Evolutionary conservation across 2,329 filamentous ascomycete species (phyloP).

Genomic region (Pyricularia sp.): DNA sequence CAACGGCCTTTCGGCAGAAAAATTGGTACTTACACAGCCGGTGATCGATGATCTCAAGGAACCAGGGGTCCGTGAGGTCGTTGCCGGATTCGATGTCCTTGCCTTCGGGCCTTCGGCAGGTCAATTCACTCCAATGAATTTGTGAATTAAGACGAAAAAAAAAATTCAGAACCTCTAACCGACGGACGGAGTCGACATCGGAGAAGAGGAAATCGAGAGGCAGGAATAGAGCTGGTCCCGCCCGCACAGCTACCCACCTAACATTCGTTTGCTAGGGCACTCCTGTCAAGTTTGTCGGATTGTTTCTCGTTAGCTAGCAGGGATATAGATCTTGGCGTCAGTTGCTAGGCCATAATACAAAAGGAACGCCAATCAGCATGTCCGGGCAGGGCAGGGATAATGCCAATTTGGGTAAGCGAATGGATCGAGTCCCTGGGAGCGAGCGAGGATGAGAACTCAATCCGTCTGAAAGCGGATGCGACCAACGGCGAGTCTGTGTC

Average conservation of each 20-base stretch:
- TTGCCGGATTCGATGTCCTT: background rate
- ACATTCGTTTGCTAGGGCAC: background rate
- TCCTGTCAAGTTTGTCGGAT: background rate
- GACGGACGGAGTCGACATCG: background rate
- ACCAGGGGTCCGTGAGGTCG: background rate
- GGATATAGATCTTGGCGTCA: background rate
- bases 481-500: background rate
- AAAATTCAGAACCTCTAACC: background rate
- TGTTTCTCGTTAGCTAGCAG: background rate
- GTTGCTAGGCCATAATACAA: constrained; percentile 3
- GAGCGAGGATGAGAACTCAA: background rate
- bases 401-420: constrained; percentile 1
- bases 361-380: background rate
- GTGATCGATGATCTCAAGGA: background rate
- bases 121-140: background rate
- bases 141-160: background rate
- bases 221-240: background rate
- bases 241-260: background rate
- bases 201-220: background rate
- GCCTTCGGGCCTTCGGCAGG: background rate
- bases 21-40: background rate
- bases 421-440: background rate
- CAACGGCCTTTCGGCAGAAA: background rate
- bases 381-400: background rate
- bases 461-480: background rate